Percentiles rank a stretch among this genome's conserved stretches.
Evolutionary conservation across 2,329 filamentous ascomycete genomes (phyloP).

Genomic region (Magnaporthiopsis incrustans): DNA sequence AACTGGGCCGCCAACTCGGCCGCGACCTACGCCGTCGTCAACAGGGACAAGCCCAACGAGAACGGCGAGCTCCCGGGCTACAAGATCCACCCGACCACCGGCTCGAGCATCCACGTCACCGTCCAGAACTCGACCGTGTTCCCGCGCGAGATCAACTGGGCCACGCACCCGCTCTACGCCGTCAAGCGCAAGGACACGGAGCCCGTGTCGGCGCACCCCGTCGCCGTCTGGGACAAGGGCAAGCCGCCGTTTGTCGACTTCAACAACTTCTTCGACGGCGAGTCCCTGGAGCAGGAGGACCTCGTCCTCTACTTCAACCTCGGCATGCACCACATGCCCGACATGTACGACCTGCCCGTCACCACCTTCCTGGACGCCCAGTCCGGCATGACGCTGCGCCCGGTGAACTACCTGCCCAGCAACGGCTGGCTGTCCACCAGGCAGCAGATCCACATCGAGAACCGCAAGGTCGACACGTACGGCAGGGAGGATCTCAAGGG

Average conservation of each 20-base stretch:
- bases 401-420: slow-evolving; percentile 1
- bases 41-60: slow-evolving; percentile 22
- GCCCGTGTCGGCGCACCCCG: slow-evolving; percentile 2
- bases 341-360: slow-evolving; percentile 5
- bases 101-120: slow-evolving; percentile 13
- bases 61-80: slow-evolving; percentile 29
- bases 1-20: slow-evolving; percentile 19
- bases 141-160: not conserved
- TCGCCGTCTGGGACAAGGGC: not conserved
- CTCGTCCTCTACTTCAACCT: slow-evolving; percentile 5
- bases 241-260: slow-evolving; percentile 4
- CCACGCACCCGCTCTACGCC: slow-evolving; percentile 6
- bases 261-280: slow-evolving; percentile 5
- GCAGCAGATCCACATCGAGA: slow-evolving; percentile 4
- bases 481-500: slow-evolving; percentile 4
- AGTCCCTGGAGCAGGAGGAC: slow-evolving; percentile 5
- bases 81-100: slow-evolving; percentile 23
- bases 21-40: slow-evolving; percentile 26
- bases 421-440: slow-evolving; percentile 1
- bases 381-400: slow-evolving; percentile 5
- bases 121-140: slow-evolving; percentile 6
- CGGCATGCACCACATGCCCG: slow-evolving; percentile 7
- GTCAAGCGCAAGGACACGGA: slow-evolving; percentile 4
- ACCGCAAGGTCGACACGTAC: not conserved
- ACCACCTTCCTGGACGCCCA: slow-evolving; percentile 14